Conservation (phyloP, 345 rosid genomes). For the Populus deltoides region DNA sequence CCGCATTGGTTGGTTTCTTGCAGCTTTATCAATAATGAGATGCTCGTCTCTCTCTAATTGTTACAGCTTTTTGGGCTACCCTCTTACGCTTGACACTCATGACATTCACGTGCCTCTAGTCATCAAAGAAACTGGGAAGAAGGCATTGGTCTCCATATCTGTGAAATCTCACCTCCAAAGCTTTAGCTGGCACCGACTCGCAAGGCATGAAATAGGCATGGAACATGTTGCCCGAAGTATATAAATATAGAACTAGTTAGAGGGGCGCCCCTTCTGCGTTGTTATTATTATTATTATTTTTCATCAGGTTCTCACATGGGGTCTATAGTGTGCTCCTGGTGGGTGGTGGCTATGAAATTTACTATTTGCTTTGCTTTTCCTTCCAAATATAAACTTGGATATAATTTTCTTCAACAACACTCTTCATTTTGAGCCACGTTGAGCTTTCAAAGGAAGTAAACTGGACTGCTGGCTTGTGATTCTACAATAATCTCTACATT, state of each 20-base stretch:
- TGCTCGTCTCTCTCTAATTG: neutral
- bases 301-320: constrained; percentile 42
- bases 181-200: constrained; percentile 11
- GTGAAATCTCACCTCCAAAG: neutral
- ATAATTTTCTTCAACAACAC: constrained; percentile 17
- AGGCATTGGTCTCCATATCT: neutral
- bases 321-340: neutral
- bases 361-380: neutral
- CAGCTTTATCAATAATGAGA: neutral
- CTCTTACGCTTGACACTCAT: neutral
- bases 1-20: neutral
- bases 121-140: constrained; percentile 9
- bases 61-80: neutral
- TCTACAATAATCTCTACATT: neutral
- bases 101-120: constrained; percentile 3
- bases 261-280: neutral
- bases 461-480: constrained; percentile 2
- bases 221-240: constrained; percentile 25
- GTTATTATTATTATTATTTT: constrained; percentile 5
- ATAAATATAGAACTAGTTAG: constrained; percentile 5
- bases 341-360: constrained; percentile 1
- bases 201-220: constrained; percentile 24
- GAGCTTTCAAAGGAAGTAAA: constrained; percentile 19
- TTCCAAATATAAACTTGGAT: neutral
- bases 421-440: neutral